Percentiles rank a stretch among this genome's conserved stretches.
Conservation (phyloP, 1,284 basidiomycete species). For the Ustilago sp. region DNA sequence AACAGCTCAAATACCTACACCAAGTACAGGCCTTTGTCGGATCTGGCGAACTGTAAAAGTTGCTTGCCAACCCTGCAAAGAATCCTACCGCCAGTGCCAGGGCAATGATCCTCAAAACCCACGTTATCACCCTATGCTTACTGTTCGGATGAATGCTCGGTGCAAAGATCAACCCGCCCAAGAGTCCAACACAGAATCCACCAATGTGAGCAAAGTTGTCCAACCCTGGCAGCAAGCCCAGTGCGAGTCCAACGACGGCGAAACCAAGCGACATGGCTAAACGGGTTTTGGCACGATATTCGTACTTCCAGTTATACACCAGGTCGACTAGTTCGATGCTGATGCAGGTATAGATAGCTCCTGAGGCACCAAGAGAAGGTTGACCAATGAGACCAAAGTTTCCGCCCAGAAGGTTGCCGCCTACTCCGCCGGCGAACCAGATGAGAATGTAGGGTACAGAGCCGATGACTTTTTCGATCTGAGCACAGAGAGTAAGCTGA, state of each 20-base stretch:
- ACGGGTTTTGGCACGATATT: conserved; percentile 70
- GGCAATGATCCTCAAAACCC: conserved; percentile 79
- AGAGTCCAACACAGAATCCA: conserved; percentile 71
- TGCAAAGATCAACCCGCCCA: conserved; percentile 82
- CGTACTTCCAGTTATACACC: conserved; percentile 88
- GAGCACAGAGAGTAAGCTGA: conserved; percentile 81
- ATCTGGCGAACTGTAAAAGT: conserved; percentile 85
- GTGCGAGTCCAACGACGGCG: conserved; percentile 82
- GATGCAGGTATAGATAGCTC: conserved; percentile 91
- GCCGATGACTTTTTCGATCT: conserved; percentile 75
- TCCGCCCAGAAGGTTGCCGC: conserved; percentile 80
- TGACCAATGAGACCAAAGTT: conserved; percentile 87
- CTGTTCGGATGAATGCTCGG: conserved; percentile 83
- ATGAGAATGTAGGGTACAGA: conserved; percentile 82
- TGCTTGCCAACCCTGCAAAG: conserved; percentile 83
- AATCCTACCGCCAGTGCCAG: conserved; percentile 81
- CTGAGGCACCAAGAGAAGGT: conserved; percentile 90
- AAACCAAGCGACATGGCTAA: conserved; percentile 85
- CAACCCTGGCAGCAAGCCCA: conserved; percentile 74
- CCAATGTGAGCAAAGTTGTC: conserved; percentile 72
- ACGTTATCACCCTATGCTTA: conserved; percentile 80
- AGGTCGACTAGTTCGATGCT: conserved; percentile 86
- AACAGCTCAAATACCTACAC: conserved; percentile 75
- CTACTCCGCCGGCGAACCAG: conserved; percentile 89
- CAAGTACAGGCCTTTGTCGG: conserved; percentile 79